phyloP scores from a whole-genome alignment of 768 basidiomycete genomes.

The Amanita jacksonii region DNA sequence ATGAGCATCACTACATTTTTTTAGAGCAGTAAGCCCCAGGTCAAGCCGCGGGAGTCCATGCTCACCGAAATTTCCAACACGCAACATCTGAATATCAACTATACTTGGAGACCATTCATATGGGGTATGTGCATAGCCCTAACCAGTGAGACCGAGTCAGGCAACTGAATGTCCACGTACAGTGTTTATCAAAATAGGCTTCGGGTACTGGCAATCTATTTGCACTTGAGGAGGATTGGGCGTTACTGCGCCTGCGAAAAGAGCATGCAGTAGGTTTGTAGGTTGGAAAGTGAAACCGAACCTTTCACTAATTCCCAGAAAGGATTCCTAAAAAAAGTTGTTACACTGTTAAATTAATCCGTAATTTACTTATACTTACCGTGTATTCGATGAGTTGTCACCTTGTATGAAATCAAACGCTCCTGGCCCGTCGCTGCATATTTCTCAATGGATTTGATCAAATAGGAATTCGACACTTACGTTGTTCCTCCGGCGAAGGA shows the following conservation, averaged over 20 bases:
- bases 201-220: conserved; percentile 62
- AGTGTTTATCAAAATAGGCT: conserved; percentile 71
- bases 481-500: conserved; percentile 77
- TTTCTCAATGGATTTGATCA: background rate
- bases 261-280: background rate
- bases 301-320: conserved; percentile 79
- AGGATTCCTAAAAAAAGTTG: conserved; percentile 41
- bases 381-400: conserved; percentile 47
- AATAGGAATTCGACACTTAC: conserved; percentile 26
- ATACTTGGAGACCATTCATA: conserved; percentile 70
- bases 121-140: conserved; percentile 58
- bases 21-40: conserved; percentile 4
- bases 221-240: conserved; percentile 55
- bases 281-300: conserved; percentile 12
- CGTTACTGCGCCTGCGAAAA: conserved; percentile 43
- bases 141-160: conserved; percentile 11
- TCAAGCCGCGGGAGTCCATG: conserved; percentile 4
- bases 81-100: conserved; percentile 71
- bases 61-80: conserved; percentile 58
- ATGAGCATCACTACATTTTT: conserved; percentile 48
- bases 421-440: conserved; percentile 67
- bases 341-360: background rate
- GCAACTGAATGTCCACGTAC: conserved; percentile 24
- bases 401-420: conserved; percentile 74
- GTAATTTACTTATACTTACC: conserved; percentile 28